These are phyloP conservation scores for Lodderomyces orthopsilosis DNA, from an alignment of 1,139 yeast species.

Conservation along the genomic window DNA sequence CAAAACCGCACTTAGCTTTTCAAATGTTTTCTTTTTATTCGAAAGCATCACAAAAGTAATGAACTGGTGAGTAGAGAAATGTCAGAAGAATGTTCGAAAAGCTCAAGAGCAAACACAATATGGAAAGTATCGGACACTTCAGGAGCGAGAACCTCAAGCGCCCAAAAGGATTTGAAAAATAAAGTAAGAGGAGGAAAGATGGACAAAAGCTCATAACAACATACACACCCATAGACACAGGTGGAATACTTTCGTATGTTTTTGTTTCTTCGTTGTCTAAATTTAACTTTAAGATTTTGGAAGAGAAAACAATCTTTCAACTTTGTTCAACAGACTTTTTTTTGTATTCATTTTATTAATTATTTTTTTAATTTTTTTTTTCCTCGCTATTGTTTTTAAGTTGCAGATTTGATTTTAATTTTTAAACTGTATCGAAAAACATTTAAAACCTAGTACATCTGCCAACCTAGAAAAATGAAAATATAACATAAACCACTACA, in stretches of 20 bases:
- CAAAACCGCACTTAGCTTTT: neutral
- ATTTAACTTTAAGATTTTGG: neutral
- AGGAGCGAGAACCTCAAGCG: no score
- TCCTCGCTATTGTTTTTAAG: slow-evolving; percentile 1
- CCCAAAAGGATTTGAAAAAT: no score
- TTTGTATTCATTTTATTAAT: neutral
- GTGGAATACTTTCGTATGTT: no score
- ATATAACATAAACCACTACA: neutral
- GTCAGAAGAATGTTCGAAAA: no score
- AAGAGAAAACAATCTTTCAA: neutral
- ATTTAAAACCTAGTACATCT: slow-evolving; percentile 1
- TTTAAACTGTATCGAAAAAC: neutral
- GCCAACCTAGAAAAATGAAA: neutral
- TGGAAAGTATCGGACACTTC: no score
- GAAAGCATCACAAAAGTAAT: neutral
- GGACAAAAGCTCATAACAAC: no score
- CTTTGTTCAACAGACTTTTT: neutral
- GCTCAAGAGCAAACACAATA: no score
- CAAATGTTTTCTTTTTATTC: neutral
- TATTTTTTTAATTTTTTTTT: neutral
- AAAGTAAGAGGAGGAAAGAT: no score
- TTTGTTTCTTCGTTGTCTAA: neutral
- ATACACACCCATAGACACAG: no score
- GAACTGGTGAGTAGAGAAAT: neutral
- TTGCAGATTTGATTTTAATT: neutral